Percentiles rank a stretch among this genome's conserved stretches.
These are phyloP conservation scores for Osmanthus fragrans DNA, from an alignment of 257 asterid species.

Conservation along the genomic window DNA sequence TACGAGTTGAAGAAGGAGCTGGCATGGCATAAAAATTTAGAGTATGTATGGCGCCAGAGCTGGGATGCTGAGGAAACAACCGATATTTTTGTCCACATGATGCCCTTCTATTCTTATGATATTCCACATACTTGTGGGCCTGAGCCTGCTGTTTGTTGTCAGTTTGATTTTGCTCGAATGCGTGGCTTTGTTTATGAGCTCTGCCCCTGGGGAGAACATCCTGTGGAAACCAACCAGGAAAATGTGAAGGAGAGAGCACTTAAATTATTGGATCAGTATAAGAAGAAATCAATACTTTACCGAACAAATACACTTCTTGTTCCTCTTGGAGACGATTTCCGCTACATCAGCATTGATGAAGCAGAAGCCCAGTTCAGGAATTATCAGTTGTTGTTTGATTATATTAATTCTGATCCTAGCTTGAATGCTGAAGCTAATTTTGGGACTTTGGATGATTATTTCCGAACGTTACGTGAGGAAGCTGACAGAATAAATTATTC, in stretches of 20 bases:
- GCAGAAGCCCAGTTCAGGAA: constrained; percentile 99
- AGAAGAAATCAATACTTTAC: constrained; percentile 86
- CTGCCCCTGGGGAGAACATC: constrained; percentile 93
- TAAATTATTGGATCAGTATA: constrained; percentile 80
- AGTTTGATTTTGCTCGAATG: constrained; percentile 97
- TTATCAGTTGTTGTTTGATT: constrained; percentile 85
- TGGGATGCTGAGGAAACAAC: constrained; percentile 97
- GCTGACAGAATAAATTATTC: constrained; percentile 83
- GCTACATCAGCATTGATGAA: constrained; percentile 90
- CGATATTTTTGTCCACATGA: constrained; percentile 99
- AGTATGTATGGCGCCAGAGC: constrained; percentile 93
- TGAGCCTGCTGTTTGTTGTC: constrained; percentile 98
- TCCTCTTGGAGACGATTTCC: constrained; percentile 99
- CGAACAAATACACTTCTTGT: constrained; percentile 95
- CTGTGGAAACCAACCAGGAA: constrained; percentile 84
- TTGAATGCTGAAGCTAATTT: constrained; percentile 91
- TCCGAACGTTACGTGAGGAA: constrained; percentile 74
- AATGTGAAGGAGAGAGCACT: constrained; percentile 92
- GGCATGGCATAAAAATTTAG: constrained; percentile 76
- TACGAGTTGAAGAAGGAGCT: constrained; percentile 95
- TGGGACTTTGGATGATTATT: constrained; percentile 94
- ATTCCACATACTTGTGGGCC: constrained; percentile 99
- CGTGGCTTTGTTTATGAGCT: constrained; percentile 81
- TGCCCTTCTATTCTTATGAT: constrained; percentile 98
- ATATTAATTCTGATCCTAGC: constrained; percentile 81